Evolutionary conservation across 176 grass and related monocot species (phyloP).

Genomic region (Bothriochloa decipiens): DNA sequence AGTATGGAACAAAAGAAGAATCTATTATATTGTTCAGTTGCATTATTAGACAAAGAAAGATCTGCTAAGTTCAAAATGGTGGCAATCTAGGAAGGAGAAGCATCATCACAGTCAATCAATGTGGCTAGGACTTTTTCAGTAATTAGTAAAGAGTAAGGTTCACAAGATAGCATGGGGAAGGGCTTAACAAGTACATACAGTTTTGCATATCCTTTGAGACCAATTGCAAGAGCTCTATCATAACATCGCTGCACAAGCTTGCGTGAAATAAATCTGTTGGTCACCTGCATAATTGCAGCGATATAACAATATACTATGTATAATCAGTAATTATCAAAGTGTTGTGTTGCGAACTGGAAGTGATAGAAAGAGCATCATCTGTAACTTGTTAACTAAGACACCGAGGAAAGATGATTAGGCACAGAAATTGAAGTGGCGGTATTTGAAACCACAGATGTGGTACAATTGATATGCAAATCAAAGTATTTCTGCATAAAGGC

Average conservation of each 20-base stretch:
- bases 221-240: conserved; percentile 84
- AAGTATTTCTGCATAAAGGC: conserved; percentile 1
- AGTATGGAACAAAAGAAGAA: neutral
- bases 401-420: neutral
- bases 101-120: conserved; percentile 15
- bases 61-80: neutral
- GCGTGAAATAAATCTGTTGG: conserved; percentile 89
- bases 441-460: neutral
- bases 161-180: neutral
- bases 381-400: conserved; percentile 12
- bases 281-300: conserved; percentile 58
- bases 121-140: neutral
- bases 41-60: conserved; percentile 1
- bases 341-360: neutral
- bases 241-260: conserved; percentile 83
- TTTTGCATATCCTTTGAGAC: conserved; percentile 96
- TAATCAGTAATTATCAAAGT: conserved; percentile 1
- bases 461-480: conserved; percentile 10
- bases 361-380: conserved; percentile 16
- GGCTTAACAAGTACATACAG: conserved; percentile 64
- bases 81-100: conserved; percentile 7
- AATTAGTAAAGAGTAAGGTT: conserved; percentile 2
- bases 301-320: conserved; percentile 42
- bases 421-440: neutral
- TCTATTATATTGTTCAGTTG: neutral